Conservation (phyloP, 345 rosid species). For the Citrus sp. region DNA sequence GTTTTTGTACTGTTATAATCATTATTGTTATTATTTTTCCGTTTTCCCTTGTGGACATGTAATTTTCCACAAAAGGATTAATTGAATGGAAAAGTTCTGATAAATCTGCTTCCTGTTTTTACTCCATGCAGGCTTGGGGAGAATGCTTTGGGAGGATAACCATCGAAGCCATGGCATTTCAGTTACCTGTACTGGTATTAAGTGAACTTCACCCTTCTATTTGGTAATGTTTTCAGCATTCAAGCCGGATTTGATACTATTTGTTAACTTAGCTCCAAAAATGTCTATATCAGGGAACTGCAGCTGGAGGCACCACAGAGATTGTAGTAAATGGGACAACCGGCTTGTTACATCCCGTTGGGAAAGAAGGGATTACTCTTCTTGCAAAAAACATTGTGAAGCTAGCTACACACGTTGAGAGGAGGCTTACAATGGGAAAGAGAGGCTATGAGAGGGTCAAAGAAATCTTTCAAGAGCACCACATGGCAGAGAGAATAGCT, state of each 20-base stretch:
- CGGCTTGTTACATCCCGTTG: conserved; percentile 44
- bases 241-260: not conserved
- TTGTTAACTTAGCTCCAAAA: not conserved
- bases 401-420: conserved; percentile 45
- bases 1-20: not conserved
- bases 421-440: conserved; percentile 55
- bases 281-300: conserved; percentile 32
- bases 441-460: conserved; percentile 45
- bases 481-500: conserved; percentile 48
- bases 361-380: conserved; percentile 39
- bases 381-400: conserved; percentile 44
- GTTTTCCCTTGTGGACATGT: not conserved
- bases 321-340: conserved; percentile 49
- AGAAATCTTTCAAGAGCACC: conserved; percentile 41
- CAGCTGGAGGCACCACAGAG: conserved; percentile 54
- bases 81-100: not conserved
- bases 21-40: not conserved
- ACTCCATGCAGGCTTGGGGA: conserved; percentile 36
- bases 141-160: conserved; percentile 65
- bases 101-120: not conserved
- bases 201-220: conserved; percentile 1
- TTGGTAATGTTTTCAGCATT: not conserved
- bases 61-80: not conserved
- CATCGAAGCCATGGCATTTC: conserved; percentile 63
- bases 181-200: conserved; percentile 50